These are phyloP conservation scores for Remersonia thermophila DNA, from an alignment of 2,329 filamentous ascomycete species.

Conservation along the genomic window DNA sequence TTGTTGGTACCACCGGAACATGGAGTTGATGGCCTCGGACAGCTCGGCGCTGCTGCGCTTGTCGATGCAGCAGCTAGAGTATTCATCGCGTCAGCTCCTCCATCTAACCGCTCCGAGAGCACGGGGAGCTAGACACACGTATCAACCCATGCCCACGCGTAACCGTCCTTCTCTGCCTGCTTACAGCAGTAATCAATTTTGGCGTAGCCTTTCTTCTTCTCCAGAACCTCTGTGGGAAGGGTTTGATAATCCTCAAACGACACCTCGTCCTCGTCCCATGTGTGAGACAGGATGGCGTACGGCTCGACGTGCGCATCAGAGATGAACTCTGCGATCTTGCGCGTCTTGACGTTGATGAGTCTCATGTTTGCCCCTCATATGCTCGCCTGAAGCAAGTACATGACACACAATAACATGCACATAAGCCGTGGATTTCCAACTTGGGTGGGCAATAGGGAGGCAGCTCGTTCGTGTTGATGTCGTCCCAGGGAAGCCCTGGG, in stretches of 20 bases:
- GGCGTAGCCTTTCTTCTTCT: background rate
- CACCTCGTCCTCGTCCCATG: conserved; percentile 4
- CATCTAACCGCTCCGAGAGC: too few species aligned
- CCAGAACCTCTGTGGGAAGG: background rate
- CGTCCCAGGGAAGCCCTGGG: too few species aligned
- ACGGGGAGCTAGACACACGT: background rate
- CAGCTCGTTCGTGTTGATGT: too few species aligned
- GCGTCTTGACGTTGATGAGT: conserved; percentile 6
- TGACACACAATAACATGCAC: too few species aligned
- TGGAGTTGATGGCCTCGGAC: conserved; percentile 2
- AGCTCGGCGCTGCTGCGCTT: conserved; percentile 5
- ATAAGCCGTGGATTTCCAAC: too few species aligned
- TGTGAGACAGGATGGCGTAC: conserved; percentile 8
- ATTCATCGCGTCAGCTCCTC: too few species aligned
- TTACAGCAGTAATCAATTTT: conserved; percentile 1
- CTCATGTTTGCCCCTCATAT: background rate
- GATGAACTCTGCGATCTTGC: conserved; percentile 2
- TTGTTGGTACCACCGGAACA: conserved; percentile 4
- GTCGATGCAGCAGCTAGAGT: conserved; percentile 3
- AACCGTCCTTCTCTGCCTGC: background rate
- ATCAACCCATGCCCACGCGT: conserved; percentile 1
- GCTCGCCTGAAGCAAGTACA: too few species aligned
- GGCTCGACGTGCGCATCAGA: background rate
- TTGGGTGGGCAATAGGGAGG: too few species aligned
- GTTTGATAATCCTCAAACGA: conserved; percentile 1